phyloP scores from a whole-genome alignment of 2,329 filamentous ascomycete species.

The Cercospora canescens region DNA sequence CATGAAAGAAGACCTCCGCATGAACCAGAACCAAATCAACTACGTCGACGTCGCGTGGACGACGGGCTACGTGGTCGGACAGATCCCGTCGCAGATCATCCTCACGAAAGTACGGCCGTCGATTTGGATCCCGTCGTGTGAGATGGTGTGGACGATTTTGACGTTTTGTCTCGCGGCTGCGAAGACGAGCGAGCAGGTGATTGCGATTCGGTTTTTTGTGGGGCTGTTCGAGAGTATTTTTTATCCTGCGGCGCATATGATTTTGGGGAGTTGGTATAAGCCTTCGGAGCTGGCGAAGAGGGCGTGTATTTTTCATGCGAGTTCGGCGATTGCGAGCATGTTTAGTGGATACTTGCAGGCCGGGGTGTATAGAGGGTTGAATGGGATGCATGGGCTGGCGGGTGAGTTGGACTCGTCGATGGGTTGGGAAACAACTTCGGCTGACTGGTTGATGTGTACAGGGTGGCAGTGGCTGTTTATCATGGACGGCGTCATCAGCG shows the following conservation, averaged over 20 bases:
- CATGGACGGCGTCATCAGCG: slow-evolving; percentile 52
- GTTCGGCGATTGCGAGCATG: slow-evolving; percentile 46
- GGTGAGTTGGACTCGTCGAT: slow-evolving; percentile 53
- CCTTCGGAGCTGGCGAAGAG: slow-evolving; percentile 54
- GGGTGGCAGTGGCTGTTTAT: slow-evolving; percentile 10
- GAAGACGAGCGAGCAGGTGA: slow-evolving; percentile 46
- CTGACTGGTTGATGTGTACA: slow-evolving; percentile 32
- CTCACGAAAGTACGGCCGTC: slow-evolving; percentile 51
- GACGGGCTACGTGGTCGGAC: slow-evolving; percentile 51
- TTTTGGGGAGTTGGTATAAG: slow-evolving; percentile 55
- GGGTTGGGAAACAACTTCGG: slow-evolving; percentile 23
- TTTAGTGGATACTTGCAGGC: slow-evolving; percentile 59
- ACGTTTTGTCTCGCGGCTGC: slow-evolving; percentile 47
- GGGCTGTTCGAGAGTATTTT: slow-evolving; percentile 53
- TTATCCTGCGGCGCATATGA: slow-evolving; percentile 55
- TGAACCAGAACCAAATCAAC: slow-evolving; percentile 58
- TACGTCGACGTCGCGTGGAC: slow-evolving; percentile 60
- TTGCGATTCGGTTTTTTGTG: slow-evolving; percentile 52
- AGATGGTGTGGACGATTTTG: slow-evolving; percentile 52
- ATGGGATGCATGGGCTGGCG: slow-evolving; percentile 38
- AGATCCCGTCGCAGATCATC: slow-evolving; percentile 38
- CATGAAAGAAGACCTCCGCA: slow-evolving; percentile 54
- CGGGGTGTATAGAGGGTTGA: slow-evolving; percentile 50
- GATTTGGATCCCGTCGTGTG: slow-evolving; percentile 52
- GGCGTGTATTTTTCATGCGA: slow-evolving; percentile 54